Conservation (phyloP, 2,329 filamentous ascomycete genomes). For the Colletotrichum destructivum region DNA sequence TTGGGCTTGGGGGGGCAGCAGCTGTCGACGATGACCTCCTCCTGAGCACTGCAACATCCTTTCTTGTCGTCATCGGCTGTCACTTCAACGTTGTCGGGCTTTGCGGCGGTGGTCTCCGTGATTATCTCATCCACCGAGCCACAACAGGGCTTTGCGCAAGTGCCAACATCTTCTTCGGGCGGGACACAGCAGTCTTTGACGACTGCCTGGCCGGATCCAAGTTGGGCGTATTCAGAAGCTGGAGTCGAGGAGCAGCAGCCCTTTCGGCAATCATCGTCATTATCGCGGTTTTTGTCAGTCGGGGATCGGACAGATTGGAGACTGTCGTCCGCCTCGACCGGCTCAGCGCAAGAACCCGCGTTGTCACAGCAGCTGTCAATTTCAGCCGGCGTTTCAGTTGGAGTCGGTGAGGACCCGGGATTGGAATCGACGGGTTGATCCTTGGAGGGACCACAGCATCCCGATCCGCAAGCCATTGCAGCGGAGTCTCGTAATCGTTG, state of each 20-base stretch:
- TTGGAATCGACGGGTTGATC: background rate
- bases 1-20: background rate
- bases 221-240: background rate
- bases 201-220: background rate
- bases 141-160: background rate
- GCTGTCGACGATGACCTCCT: background rate
- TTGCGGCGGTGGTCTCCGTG: too few species aligned
- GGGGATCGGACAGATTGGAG: background rate
- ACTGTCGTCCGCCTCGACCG: background rate
- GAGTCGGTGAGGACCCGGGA: background rate
- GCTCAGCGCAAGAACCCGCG: background rate
- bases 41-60: background rate
- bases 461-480: constrained; percentile 31
- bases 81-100: background rate
- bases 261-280: background rate
- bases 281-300: too few species aligned
- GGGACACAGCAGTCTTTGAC: background rate
- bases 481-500: background rate
- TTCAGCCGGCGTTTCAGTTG: too few species aligned
- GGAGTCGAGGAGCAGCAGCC: constrained; percentile 8
- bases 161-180: background rate
- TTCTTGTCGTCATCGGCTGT: background rate
- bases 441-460: constrained; percentile 21
- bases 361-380: background rate
- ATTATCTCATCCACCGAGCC: background rate